phyloP scores from a whole-genome alignment of 2,329 filamentous ascomycete species.

The Tolypocladium paradoxum region DNA sequence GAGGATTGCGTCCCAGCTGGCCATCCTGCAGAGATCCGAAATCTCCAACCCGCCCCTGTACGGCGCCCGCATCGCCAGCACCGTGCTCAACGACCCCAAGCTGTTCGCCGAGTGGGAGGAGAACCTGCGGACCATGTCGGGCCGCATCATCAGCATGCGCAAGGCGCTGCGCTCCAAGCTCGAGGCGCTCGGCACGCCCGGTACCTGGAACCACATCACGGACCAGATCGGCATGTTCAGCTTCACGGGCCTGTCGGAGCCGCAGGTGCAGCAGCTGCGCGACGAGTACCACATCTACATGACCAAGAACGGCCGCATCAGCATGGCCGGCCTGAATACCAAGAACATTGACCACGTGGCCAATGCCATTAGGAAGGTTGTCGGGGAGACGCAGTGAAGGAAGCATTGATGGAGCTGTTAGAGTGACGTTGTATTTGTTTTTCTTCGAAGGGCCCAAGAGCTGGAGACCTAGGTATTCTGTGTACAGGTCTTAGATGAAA shows the following conservation, averaged over 20 bases:
- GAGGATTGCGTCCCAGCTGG: conserved; percentile 76
- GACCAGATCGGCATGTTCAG: conserved; percentile 99
- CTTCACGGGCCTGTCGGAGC: conserved; percentile 70
- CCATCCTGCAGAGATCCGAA: conserved; percentile 90
- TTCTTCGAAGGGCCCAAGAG: conserved; percentile 2
- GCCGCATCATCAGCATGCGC: conserved; percentile 89
- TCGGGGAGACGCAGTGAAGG: conserved; percentile 28
- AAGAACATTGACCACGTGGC: conserved; percentile 90
- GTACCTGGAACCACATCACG: conserved; percentile 93
- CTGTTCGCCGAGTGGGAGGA: conserved; percentile 89
- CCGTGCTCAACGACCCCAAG: conserved; percentile 68
- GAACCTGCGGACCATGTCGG: conserved; percentile 87
- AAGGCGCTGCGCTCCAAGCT: conserved; percentile 66
- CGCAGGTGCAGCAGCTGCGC: conserved; percentile 61
- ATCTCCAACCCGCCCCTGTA: conserved; percentile 96
- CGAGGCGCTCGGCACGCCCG: conserved; percentile 75
- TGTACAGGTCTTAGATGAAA: conserved; percentile 1
- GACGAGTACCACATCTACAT: conserved; percentile 71
- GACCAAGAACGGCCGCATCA: conserved; percentile 97
- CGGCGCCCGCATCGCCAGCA: conserved; percentile 78
- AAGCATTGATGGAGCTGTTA: not conserved
- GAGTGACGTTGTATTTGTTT: not conserved
- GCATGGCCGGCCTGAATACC: conserved; percentile 95
- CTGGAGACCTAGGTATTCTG: conserved; percentile 1
- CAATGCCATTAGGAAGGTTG: conserved; percentile 76